Evolutionary conservation across 2,329 filamentous ascomycete species (phyloP).

Genomic region (Venturiaceae sp.): DNA sequence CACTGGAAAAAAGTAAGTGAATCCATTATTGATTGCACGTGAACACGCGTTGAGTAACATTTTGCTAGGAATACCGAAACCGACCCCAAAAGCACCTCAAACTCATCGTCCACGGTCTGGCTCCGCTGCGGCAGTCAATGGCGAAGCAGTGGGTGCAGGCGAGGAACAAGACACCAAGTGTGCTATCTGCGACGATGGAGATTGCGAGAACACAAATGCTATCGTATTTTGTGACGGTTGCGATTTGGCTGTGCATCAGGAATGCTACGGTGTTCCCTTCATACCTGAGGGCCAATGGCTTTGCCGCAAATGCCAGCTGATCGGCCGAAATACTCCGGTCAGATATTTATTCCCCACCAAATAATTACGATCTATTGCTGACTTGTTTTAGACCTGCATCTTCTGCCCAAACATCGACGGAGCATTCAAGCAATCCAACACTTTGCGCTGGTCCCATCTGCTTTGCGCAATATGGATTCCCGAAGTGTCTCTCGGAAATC

Average conservation of each 20-base stretch:
- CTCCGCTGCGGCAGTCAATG: conserved; percentile 90
- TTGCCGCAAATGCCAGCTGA: conserved; percentile 91
- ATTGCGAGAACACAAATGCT: conserved; percentile 97
- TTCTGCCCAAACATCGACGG: conserved; percentile 98
- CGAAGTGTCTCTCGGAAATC: conserved; percentile 89
- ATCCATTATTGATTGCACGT: not conserved
- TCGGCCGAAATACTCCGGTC: conserved; percentile 80
- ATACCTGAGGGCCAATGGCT: conserved; percentile 98
- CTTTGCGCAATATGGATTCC: conserved; percentile 98
- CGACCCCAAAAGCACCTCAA: conserved; percentile 91
- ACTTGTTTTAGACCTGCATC: conserved; percentile 63
- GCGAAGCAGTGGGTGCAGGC: conserved; percentile 67
- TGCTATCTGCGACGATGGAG: conserved; percentile 96
- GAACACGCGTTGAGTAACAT: not conserved
- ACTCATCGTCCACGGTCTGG: conserved; percentile 88
- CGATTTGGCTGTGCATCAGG: conserved; percentile 93
- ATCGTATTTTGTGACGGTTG: conserved; percentile 99
- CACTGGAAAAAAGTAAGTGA: conserved; percentile 67
- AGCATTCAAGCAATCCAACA: conserved; percentile 96
- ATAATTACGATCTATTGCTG: conserved; percentile 10
- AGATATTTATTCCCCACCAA: conserved; percentile 27
- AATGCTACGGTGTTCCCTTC: conserved; percentile 97
- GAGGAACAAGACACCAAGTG: conserved; percentile 98
- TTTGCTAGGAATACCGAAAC: conserved; percentile 68
- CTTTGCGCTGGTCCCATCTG: conserved; percentile 92